A percentile compares a stretch with the other conserved stretches of the same genome.
Evolutionary conservation across 371 early-diverging fungal genomes (phyloP).

Genomic region (Mucor ambiguus): DNA sequence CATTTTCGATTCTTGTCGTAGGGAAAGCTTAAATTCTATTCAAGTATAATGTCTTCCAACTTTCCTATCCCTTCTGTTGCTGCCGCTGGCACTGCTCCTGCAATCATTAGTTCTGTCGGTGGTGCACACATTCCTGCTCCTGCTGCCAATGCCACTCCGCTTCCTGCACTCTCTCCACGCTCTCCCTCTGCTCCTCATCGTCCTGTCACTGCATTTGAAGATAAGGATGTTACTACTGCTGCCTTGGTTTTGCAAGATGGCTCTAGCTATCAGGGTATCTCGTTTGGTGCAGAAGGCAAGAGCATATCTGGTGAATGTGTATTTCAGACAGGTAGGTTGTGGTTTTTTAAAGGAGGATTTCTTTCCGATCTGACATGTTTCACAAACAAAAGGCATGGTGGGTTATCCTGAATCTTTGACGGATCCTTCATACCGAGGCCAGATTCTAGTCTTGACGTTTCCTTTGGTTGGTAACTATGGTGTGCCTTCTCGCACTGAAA

Average conservation of each 20-base stretch:
- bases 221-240: constrained; percentile 59
- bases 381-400: constrained; percentile 48
- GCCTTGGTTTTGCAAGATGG: constrained; percentile 88
- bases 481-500: constrained; percentile 73
- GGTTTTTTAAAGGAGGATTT: neutral
- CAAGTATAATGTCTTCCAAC: constrained; percentile 36
- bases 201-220: constrained; percentile 59
- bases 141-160: constrained; percentile 50
- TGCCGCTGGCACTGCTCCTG: constrained; percentile 42
- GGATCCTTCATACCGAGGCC: constrained; percentile 95
- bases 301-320: constrained; percentile 96
- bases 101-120: constrained; percentile 11
- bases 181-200: constrained; percentile 53
- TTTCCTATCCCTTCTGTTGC: constrained; percentile 44
- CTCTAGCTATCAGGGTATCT: constrained; percentile 83
- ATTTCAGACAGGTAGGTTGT: constrained; percentile 90
- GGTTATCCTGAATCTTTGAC: constrained; percentile 94
- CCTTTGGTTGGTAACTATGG: constrained; percentile 94
- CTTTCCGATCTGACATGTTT: constrained; percentile 11
- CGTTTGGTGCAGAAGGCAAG: constrained; percentile 87
- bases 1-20: neutral
- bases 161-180: constrained; percentile 35
- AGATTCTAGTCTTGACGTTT: constrained; percentile 91
- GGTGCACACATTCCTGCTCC: constrained; percentile 45
- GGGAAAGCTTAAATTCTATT: neutral